Evolutionary conservation across 2,329 filamentous ascomycete genomes (phyloP).

Genomic region (Paraconiothyrium brasiliense): DNA sequence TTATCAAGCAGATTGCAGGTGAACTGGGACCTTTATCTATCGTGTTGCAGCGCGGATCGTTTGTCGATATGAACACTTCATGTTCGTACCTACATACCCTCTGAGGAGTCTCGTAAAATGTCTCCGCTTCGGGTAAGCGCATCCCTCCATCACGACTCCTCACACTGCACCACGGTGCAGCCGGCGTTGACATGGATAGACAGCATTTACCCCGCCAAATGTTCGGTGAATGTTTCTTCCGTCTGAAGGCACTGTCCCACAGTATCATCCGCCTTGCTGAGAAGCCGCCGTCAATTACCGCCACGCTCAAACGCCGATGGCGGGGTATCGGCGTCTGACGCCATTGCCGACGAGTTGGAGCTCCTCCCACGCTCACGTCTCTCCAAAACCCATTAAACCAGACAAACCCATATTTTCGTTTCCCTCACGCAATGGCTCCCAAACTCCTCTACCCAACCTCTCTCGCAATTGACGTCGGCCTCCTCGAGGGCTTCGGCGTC

Average conservation of each 20-base stretch:
- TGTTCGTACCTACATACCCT: slow-evolving; percentile 9
- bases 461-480: slow-evolving; percentile 64
- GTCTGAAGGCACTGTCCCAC: neutral
- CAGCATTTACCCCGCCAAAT: neutral
- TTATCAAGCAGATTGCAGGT: neutral
- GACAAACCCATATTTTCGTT: neutral
- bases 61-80: neutral
- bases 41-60: neutral
- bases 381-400: neutral
- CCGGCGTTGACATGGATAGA: neutral
- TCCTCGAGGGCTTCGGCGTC: slow-evolving; percentile 67
- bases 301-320: slow-evolving; percentile 15
- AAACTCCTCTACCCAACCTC: slow-evolving; percentile 75
- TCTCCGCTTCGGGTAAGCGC: slow-evolving; percentile 8
- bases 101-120: slow-evolving; percentile 9
- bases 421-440: slow-evolving; percentile 3
- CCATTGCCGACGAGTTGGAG: slow-evolving; percentile 1
- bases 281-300: slow-evolving; percentile 4
- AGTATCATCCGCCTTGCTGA: neutral
- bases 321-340: slow-evolving; percentile 15
- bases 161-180: neutral
- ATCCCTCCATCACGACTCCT: neutral
- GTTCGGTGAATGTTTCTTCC: slow-evolving; percentile 1
- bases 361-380: neutral
- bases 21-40: neutral